Conservation (phyloP, 1,284 basidiomycete species). For the Sporisorium reilianum region DNA sequence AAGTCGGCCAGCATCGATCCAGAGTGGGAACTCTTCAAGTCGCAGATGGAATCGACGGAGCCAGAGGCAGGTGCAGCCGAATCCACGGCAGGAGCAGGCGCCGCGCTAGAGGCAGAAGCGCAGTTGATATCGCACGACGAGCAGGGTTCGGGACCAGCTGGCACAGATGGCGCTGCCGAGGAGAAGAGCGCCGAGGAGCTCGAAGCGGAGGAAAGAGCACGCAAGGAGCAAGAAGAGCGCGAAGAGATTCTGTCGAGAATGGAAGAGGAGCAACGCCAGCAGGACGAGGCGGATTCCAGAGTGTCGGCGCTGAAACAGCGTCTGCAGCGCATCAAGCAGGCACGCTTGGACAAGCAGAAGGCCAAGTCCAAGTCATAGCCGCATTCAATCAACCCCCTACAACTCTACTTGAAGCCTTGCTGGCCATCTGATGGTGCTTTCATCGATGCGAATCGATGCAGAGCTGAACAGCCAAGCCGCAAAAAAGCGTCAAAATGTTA, state of each 20-base stretch:
- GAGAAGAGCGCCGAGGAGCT: conserved; percentile 29
- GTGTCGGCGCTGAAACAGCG: conserved; percentile 48
- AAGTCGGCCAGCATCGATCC: conserved; percentile 31
- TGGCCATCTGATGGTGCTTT: too few species aligned
- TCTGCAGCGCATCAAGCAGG: conserved; percentile 46
- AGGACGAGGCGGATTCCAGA: conserved; percentile 60
- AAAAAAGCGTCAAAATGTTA: not conserved
- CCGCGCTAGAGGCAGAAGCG: conserved; percentile 55
- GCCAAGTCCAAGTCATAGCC: conserved; percentile 15
- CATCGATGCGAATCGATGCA: too few species aligned
- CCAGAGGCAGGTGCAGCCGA: not conserved
- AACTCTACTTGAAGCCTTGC: not conserved
- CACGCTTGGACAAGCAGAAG: conserved; percentile 37
- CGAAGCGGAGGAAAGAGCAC: conserved; percentile 41
- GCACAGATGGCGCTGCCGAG: conserved; percentile 11
- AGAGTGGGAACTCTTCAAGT: conserved; percentile 62
- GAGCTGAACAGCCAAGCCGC: too few species aligned
- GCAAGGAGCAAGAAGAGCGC: conserved; percentile 51
- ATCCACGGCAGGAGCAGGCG: conserved; percentile 16
- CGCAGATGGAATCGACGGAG: conserved; percentile 30
- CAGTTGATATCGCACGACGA: conserved; percentile 31
- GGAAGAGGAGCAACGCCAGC: conserved; percentile 60
- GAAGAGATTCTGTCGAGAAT: conserved; percentile 58
- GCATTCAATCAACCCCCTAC: not conserved
- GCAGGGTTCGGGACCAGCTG: not conserved